Conservation (phyloP, 805 yeast genomes). For the Saccharomycopsis olivae region DNA sequence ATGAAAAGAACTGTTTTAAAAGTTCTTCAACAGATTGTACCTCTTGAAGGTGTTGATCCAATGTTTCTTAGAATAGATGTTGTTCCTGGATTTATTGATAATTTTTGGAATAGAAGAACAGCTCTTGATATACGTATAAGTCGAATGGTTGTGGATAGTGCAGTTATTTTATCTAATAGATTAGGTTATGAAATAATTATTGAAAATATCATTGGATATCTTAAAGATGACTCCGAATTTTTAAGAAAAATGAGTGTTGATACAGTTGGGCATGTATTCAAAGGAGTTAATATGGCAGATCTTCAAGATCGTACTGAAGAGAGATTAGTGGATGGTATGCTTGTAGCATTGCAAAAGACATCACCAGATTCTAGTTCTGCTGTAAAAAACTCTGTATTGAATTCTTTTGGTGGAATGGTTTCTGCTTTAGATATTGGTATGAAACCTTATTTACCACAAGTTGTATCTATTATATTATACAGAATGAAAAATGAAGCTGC, state of each 20-base stretch:
- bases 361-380: slow-evolving; percentile 26
- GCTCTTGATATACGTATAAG: slow-evolving; percentile 57
- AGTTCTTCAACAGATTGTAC: slow-evolving; percentile 53
- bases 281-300: slow-evolving; percentile 42
- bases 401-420: slow-evolving; percentile 55
- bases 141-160: slow-evolving; percentile 59
- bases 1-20: slow-evolving; percentile 66
- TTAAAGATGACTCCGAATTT: slow-evolving; percentile 79
- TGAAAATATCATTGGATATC: slow-evolving; percentile 40
- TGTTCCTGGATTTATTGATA: slow-evolving; percentile 49
- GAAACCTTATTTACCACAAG: slow-evolving; percentile 61
- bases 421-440: slow-evolving; percentile 51
- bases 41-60: slow-evolving; percentile 40
- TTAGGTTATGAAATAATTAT: slow-evolving; percentile 56
- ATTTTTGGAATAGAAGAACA: slow-evolving; percentile 75
- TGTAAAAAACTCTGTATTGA: slow-evolving; percentile 31
- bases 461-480: slow-evolving; percentile 61
- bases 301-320: slow-evolving; percentile 52
- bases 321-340: slow-evolving; percentile 65
- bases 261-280: slow-evolving; percentile 38
- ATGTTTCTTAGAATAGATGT: slow-evolving; percentile 41
- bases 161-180: slow-evolving; percentile 53
- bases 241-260: slow-evolving; percentile 72
- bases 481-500: slow-evolving; percentile 63
- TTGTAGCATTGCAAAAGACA: slow-evolving; percentile 77